Evolutionary conservation across 2,329 filamentous ascomycete species (phyloP).

Genomic region (Grosmannia huntii): DNA sequence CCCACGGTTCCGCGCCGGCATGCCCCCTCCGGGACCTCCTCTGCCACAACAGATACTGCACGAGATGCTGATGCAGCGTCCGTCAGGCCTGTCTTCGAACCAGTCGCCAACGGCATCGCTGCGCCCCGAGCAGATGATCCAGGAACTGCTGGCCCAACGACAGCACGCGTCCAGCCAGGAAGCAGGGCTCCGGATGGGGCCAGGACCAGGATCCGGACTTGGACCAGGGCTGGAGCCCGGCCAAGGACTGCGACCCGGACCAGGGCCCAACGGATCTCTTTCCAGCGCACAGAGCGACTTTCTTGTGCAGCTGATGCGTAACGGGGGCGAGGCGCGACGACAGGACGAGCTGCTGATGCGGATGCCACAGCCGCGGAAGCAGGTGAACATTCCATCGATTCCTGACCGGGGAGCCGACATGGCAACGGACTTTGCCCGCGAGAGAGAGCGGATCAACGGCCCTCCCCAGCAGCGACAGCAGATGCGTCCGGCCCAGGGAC

Average conservation of each 20-base stretch:
- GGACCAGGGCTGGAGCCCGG: background rate
- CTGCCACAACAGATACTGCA: slow-evolving; percentile 36
- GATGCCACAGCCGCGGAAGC: slow-evolving; percentile 37
- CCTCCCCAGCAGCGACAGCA: slow-evolving; percentile 18
- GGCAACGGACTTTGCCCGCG: slow-evolving; percentile 17
- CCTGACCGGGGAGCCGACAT: slow-evolving; percentile 38
- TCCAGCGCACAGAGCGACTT: slow-evolving; percentile 66
- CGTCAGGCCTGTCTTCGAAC: slow-evolving; percentile 27
- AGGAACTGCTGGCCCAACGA: slow-evolving; percentile 47
- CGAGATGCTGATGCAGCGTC: slow-evolving; percentile 18
- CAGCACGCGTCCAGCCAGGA: slow-evolving; percentile 40
- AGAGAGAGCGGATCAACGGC: slow-evolving; percentile 16
- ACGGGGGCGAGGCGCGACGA: slow-evolving; percentile 34
- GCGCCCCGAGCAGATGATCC: slow-evolving; percentile 46
- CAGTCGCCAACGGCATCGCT: slow-evolving; percentile 27
- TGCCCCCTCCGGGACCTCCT: slow-evolving; percentile 12
- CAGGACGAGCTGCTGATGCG: slow-evolving; percentile 41
- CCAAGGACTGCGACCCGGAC: background rate
- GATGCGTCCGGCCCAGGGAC: slow-evolving; percentile 30
- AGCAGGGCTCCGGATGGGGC: slow-evolving; percentile 18
- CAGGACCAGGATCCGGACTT: background rate
- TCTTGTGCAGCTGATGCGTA: slow-evolving; percentile 69
- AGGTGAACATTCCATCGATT: slow-evolving; percentile 31
- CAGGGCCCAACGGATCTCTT: background rate
- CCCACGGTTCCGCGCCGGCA: slow-evolving; percentile 20